Conservation (phyloP, 768 basidiomycete species). For the Cyathus striatus region DNA sequence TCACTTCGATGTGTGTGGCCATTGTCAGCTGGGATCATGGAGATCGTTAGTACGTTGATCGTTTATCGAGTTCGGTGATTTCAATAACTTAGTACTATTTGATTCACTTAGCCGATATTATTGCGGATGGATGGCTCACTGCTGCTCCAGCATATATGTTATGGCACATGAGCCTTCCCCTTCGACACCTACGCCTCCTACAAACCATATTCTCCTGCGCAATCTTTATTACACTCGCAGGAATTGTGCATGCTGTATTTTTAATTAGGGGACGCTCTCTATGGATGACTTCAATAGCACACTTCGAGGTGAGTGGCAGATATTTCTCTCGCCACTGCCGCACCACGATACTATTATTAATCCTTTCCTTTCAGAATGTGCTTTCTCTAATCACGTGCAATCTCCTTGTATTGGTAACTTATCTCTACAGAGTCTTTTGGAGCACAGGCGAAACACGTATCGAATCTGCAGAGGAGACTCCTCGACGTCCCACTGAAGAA, state of each 20-base stretch:
- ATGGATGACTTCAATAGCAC: constrained; percentile 1
- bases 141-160: constrained; percentile 6
- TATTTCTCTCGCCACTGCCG: too few relatives aligned
- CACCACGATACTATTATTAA: too few relatives aligned
- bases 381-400: too few relatives aligned
- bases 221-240: constrained; percentile 7
- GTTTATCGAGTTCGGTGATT: not conserved
- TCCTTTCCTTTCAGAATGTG: too few relatives aligned
- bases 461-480: too few relatives aligned
- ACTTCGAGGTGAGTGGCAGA: constrained; percentile 7
- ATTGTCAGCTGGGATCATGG: not conserved
- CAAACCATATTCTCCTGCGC: constrained; percentile 7
- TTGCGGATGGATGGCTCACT: constrained; percentile 9
- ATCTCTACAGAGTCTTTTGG: too few relatives aligned
- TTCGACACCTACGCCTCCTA: constrained; percentile 4
- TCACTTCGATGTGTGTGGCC: not conserved
- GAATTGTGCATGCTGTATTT: constrained; percentile 6
- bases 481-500: too few relatives aligned
- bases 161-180: constrained; percentile 3
- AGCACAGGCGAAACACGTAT: too few relatives aligned
- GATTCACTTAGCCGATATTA: constrained; percentile 2
- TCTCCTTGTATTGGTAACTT: too few relatives aligned
- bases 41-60: constrained; percentile 1
- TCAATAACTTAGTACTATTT: not conserved
- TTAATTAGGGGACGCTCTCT: not conserved